A percentile compares a stretch with the other conserved stretches of the same genome.
Evolutionary conservation across 768 basidiomycete genomes (phyloP).

Genomic region (Tulasnella sp.): DNA sequence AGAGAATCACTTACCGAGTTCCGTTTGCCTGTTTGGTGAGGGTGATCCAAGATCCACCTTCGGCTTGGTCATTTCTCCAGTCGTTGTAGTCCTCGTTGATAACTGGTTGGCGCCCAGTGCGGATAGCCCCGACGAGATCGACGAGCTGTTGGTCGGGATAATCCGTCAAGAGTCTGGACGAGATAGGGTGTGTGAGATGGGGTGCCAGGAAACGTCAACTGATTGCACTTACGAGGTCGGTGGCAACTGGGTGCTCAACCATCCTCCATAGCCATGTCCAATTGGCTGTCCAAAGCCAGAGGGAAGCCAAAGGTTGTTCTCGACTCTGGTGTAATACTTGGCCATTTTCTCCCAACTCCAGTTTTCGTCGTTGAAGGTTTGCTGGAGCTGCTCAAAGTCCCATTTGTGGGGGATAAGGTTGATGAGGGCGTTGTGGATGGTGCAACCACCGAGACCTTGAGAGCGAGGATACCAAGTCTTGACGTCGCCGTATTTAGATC

Average conservation of each 20-base stretch:
- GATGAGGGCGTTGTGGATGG: slow-evolving; percentile 17
- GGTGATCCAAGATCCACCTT: slow-evolving; percentile 3
- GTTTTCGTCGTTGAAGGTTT: not conserved
- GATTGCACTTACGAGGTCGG: not conserved
- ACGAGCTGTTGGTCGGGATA: slow-evolving; percentile 10
- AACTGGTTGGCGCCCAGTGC: not conserved
- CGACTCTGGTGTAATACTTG: slow-evolving; percentile 10
- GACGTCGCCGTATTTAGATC: not conserved
- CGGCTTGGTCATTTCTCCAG: slow-evolving; percentile 2
- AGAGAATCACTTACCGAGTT: not conserved
- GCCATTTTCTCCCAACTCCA: slow-evolving; percentile 3
- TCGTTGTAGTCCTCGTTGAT: slow-evolving; percentile 1
- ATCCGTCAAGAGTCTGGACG: not conserved
- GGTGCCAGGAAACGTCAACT: not conserved
- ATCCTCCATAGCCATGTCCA: slow-evolving; percentile 13
- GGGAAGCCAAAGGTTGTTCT: slow-evolving; percentile 14
- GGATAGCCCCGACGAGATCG: not conserved
- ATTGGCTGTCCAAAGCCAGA: not conserved
- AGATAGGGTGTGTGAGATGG: not conserved
- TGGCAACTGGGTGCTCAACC: slow-evolving; percentile 5
- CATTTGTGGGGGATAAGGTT: slow-evolving; percentile 17
- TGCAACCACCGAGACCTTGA: slow-evolving; percentile 5
- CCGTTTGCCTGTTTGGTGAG: slow-evolving; percentile 10
- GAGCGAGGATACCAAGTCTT: slow-evolving; percentile 11
- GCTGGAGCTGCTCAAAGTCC: slow-evolving; percentile 7